Evolutionary conservation across 495 filamentous ascomycete species (phyloP), one percentile per base, ranked within the genome.

Genomic region (Podospora pseudopauciseta): DNA sequence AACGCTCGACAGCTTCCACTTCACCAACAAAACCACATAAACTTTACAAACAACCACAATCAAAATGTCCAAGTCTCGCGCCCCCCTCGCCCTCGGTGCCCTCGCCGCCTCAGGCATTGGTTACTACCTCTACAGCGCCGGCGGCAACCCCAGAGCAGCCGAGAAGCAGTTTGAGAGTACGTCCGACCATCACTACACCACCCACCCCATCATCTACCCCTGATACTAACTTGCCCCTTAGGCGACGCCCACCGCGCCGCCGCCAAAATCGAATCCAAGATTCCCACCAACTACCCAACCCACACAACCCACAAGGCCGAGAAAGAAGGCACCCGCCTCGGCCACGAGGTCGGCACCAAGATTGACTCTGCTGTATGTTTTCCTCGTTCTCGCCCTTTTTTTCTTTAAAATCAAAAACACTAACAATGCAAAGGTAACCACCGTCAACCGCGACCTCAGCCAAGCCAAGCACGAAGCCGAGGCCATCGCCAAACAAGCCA

Each of bases 111-210:
- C 87, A 66, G 87, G 86, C 54, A 83, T 86, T 57, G 94, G 90
- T 18, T 97, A 97, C 85, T 99, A 98, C 83, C 84, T 98, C 64
- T 98, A 97, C 80, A 84, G 81, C 26, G 91, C 94, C 0, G 93
- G 94, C 63, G 95, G 95, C 49, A 84, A 90, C 75, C 86, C 91
- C n/a, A 88, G 90, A 67, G 86, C 85, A 30, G 94, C 94, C 13
- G 86, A 90, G 84, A 91, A 94, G 82, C 79, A 93, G 68, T 83
- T 91, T 70, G 92, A 96, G 82, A 84, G 95, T 97, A 79, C 63
- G 84, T 54, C 30, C 34, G 19, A 15, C 60, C 30, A 27, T 13
- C 32, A 44, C 18, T 56, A 15, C 30, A 61, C 53, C 23, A 23
- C 23, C 23, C 23, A 23, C 60, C 16, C 20, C 26, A 18, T 28